These are phyloP conservation scores for Xylariaceae sp. DNA, from an alignment of 2,329 filamentous ascomycete genomes.

Conservation along the genomic window DNA sequence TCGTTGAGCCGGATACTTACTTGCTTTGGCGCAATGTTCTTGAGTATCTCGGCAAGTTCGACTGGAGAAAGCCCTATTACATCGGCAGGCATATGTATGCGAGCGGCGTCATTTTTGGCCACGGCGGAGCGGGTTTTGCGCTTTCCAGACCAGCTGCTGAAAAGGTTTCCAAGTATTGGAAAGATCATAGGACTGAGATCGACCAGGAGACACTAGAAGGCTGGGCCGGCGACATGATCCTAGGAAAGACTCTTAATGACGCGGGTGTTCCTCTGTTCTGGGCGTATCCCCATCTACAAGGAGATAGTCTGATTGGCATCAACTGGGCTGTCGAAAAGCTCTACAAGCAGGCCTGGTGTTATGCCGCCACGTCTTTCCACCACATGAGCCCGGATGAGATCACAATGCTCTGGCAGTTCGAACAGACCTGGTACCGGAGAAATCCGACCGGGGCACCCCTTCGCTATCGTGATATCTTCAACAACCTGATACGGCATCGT, in stretches of 20 bases:
- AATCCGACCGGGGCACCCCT: conserved; percentile 15
- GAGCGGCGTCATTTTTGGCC: conserved; percentile 31
- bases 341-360: conserved; percentile 22
- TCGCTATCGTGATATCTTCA: conserved; percentile 22
- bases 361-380: conserved; percentile 22
- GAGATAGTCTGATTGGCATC: conserved; percentile 18
- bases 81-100: conserved; percentile 34
- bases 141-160: conserved; percentile 35
- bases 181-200: conserved; percentile 8
- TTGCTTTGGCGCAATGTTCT: conserved; percentile 34
- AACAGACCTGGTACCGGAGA: conserved; percentile 18
- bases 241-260: conserved; percentile 21
- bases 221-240: conserved; percentile 23
- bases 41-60: conserved; percentile 30
- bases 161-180: conserved; percentile 18
- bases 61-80: conserved; percentile 31
- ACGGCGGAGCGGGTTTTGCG: conserved; percentile 35
- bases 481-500: conserved; percentile 17
- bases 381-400: conserved; percentile 21
- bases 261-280: conserved; percentile 18
- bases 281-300: conserved; percentile 22
- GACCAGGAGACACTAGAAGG: conserved; percentile 16
- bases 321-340: conserved; percentile 22
- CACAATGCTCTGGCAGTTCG: conserved; percentile 20
- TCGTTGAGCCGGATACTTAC: conserved; percentile 37